Percentiles rank a stretch among this genome's conserved stretches.
phyloP scores from a whole-genome alignment of 306 rosid species.

The Medicago ruthenica region DNA sequence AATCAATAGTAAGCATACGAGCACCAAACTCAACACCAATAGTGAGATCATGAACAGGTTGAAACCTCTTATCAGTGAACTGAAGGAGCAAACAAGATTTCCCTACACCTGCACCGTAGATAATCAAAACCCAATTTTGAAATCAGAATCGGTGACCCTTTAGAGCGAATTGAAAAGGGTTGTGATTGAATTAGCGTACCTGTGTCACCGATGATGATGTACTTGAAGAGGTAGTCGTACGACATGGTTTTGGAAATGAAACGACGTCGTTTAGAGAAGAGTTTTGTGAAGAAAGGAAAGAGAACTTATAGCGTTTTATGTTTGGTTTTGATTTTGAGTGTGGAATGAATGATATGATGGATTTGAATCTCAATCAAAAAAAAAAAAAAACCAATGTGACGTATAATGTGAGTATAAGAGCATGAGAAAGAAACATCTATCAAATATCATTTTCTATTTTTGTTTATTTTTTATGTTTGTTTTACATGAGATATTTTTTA shows the following conservation, averaged over 20 bases:
- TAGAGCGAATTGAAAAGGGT: slow-evolving; percentile 20
- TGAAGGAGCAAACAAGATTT: slow-evolving; percentile 93
- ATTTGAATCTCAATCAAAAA: neutral
- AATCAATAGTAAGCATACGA: slow-evolving; percentile 89
- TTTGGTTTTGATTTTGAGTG: neutral
- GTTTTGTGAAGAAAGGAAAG: neutral
- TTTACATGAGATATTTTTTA: too few species aligned
- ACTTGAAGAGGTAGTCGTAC: slow-evolving; percentile 96
- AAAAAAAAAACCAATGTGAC: neutral
- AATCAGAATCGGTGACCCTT: slow-evolving; percentile 40
- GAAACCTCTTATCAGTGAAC: slow-evolving; percentile 96
- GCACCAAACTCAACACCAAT: slow-evolving; percentile 98
- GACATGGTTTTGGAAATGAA: slow-evolving; percentile 55
- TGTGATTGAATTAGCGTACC: slow-evolving; percentile 44
- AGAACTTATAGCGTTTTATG: slow-evolving; percentile 2
- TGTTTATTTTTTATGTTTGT: neutral
- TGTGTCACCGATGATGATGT: slow-evolving; percentile 99
- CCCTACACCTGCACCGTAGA: slow-evolving; percentile 74
- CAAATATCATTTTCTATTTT: neutral
- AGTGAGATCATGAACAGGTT: slow-evolving; percentile 97
- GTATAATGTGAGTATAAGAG: neutral
- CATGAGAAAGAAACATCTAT: neutral
- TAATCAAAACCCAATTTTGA: slow-evolving; percentile 36
- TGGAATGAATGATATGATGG: neutral
- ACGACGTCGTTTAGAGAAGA: slow-evolving; percentile 39